Conservation (phyloP, 129 eudicot species). For the Flaveria bidentis region DNA sequence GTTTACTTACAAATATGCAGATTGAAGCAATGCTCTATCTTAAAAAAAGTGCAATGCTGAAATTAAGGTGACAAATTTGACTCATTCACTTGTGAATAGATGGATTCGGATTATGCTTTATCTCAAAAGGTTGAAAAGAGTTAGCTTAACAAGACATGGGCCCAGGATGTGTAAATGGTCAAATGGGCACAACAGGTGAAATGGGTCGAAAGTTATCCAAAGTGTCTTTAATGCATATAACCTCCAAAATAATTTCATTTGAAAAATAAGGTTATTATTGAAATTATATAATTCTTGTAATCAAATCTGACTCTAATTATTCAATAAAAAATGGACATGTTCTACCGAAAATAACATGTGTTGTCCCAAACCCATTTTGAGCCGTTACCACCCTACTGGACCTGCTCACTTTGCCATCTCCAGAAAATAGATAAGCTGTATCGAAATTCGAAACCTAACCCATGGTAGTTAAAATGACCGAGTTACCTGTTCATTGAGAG, state of each 20-base stretch:
- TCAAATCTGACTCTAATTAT: background rate
- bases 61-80: background rate
- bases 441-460: background rate
- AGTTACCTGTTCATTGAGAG: slow-evolving; percentile 38
- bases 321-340: background rate
- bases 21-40: background rate
- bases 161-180: background rate
- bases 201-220: background rate
- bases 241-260: background rate
- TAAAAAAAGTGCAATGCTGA: background rate
- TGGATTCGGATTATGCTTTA: background rate
- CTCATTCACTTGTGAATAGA: background rate
- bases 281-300: background rate
- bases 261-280: background rate
- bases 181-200: background rate
- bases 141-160: background rate
- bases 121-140: background rate
- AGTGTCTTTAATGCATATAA: background rate
- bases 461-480: slow-evolving; percentile 17
- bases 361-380: background rate
- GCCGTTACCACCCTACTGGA: background rate
- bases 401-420: background rate
- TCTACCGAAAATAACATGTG: background rate
- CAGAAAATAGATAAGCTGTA: background rate
- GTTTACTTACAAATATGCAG: background rate